Evolutionary conservation across 257 asterid genomes (phyloP).

Genomic region (Ajuga chamaepitys): DNA sequence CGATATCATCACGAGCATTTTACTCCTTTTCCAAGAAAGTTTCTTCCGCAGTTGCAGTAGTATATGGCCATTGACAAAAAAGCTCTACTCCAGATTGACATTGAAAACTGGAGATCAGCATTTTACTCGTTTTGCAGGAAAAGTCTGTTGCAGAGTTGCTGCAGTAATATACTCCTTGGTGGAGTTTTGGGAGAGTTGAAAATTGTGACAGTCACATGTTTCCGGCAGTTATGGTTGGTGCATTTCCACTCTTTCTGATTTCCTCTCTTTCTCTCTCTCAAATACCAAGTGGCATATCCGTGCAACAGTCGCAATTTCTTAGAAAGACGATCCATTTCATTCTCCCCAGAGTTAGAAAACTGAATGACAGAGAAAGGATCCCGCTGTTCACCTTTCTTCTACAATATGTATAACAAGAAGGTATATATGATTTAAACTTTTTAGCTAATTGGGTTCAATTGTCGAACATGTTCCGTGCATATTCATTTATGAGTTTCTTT

Average conservation of each 20-base stretch:
- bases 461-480: neutral
- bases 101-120: neutral
- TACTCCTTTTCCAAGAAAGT: too few species aligned
- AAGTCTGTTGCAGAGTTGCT: too few species aligned
- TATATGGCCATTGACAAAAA: too few species aligned
- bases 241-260: conserved; percentile 26
- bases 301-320: neutral
- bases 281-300: neutral
- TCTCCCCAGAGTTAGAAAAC: neutral
- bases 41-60: too few species aligned
- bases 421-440: conserved; percentile 22
- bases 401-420: conserved; percentile 36
- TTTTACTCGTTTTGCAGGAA: neutral
- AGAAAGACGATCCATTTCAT: neutral
- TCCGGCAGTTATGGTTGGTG: conserved; percentile 20
- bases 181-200: conserved; percentile 5
- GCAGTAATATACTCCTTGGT: neutral
- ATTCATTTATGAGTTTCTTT: neutral
- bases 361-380: conserved; percentile 30
- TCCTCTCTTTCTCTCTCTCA: conserved; percentile 1
- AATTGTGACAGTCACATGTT: conserved; percentile 29
- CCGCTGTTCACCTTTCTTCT: conserved; percentile 14
- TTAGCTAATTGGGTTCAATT: conserved; percentile 7
- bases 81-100: neutral
- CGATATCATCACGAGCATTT: too few species aligned